phyloP scores from a whole-genome alignment of 257 asterid genomes.

The Scutellaria barbata region DNA sequence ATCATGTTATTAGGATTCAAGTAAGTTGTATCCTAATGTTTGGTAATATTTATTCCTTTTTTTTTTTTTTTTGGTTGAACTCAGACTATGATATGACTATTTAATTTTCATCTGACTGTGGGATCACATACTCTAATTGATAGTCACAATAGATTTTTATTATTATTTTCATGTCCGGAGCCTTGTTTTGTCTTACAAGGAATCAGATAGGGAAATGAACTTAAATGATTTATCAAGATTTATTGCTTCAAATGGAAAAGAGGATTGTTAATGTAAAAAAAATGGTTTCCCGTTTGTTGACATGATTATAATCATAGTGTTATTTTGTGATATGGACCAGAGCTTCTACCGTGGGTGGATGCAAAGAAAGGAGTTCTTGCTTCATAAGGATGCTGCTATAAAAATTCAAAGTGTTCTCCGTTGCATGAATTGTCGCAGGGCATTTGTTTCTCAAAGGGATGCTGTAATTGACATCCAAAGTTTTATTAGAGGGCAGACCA shows the following conservation, averaged over 20 bases:
- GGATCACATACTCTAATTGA: neutral
- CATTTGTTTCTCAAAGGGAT: constrained; percentile 47
- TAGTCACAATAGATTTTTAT: neutral
- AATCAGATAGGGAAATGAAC: constrained; percentile 13
- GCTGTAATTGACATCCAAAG: constrained; percentile 71
- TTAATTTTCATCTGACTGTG: neutral
- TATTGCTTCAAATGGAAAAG: neutral
- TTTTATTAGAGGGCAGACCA: constrained; percentile 65
- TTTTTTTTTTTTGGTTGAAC: neutral
- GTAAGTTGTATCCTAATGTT: constrained; percentile 45
- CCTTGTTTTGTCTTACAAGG: neutral
- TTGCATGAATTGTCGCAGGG: constrained; percentile 48
- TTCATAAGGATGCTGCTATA: constrained; percentile 58
- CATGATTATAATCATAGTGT: constrained; percentile 22
- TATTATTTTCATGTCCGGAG: constrained; percentile 2
- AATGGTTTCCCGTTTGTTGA: neutral
- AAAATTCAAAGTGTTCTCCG: constrained; percentile 68
- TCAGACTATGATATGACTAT: neutral
- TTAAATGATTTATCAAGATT: neutral
- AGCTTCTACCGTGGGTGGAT: constrained; percentile 73
- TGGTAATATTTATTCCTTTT: neutral
- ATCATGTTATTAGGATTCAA: constrained; percentile 53
- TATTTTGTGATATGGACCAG: constrained; percentile 45
- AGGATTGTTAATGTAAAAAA: neutral
- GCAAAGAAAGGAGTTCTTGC: constrained; percentile 57